Evolutionary conservation across 2,329 filamentous ascomycete genomes (phyloP).

Genomic region (Aspergillus hiratsukae): DNA sequence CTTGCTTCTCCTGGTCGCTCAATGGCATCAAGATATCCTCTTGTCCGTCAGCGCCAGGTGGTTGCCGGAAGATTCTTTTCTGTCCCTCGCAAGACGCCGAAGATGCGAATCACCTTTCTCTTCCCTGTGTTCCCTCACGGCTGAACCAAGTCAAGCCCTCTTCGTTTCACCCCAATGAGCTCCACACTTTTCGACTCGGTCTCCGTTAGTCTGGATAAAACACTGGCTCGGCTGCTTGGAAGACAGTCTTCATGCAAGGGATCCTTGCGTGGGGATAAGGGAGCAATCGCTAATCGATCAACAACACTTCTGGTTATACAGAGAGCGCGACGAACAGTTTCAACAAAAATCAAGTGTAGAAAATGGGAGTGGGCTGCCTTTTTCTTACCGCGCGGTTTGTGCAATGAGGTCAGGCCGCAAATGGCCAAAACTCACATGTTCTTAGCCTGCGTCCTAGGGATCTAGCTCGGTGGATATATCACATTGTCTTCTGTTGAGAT

Average conservation of each 20-base stretch:
- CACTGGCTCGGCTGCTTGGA: not conserved
- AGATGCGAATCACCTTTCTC: not conserved
- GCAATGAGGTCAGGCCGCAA: constrained; percentile 8
- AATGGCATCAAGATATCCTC: not conserved
- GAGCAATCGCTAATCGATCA: not conserved
- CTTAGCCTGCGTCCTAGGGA: constrained; percentile 14
- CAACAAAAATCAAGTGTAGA: not conserved
- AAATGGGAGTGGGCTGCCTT: constrained; percentile 10
- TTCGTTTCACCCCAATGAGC: not conserved
- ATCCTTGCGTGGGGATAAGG: not conserved
- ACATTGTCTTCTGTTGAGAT: constrained; percentile 26
- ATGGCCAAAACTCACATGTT: constrained; percentile 6
- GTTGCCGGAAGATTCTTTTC: not conserved
- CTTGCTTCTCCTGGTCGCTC: not conserved
- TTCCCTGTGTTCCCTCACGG: not conserved
- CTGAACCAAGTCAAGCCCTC: not conserved
- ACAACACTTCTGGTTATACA: not conserved
- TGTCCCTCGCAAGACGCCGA: not conserved
- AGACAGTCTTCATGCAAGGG: not conserved
- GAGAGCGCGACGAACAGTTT: not conserved
- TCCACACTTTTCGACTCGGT: not conserved
- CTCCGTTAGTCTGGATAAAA: not conserved
- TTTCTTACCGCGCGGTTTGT: constrained; percentile 18
- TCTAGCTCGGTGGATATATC: constrained; percentile 26
- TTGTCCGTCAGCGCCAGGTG: not conserved